Conservation (phyloP, 1,284 basidiomycete genomes). For the Ustilago xerochloae region DNA sequence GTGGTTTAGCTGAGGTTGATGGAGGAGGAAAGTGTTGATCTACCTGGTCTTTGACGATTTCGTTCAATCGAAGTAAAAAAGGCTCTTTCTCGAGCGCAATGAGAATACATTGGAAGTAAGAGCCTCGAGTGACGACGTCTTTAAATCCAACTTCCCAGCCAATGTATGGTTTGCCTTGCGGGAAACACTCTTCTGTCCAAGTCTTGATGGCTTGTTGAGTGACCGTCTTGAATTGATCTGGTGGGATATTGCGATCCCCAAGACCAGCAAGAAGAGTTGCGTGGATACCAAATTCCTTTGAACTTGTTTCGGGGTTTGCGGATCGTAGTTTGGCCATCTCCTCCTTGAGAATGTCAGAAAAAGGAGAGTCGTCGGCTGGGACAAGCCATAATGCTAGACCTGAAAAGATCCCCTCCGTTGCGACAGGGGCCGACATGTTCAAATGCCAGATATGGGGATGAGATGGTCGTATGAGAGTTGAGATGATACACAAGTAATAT, state of each 20-base stretch:
- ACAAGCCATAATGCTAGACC: conserved; percentile 40
- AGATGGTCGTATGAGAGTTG: neutral
- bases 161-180: too few species aligned
- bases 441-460: neutral
- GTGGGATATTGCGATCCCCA: conserved; percentile 5
- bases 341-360: neutral
- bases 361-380: neutral
- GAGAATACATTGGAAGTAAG: conserved; percentile 39
- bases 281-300: conserved; percentile 20
- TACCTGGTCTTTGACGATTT: neutral
- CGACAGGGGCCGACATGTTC: neutral
- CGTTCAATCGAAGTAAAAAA: conserved; percentile 9
- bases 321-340: neutral
- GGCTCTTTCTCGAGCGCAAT: conserved; percentile 6
- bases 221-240: neutral
- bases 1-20: neutral
- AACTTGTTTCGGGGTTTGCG: neutral
- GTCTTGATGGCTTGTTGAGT: neutral
- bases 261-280: conserved; percentile 36
- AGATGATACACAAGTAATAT: too few species aligned
- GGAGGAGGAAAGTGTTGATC: conserved; percentile 17
- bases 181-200: conserved; percentile 7
- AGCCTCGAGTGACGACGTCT: conserved; percentile 17
- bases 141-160: conserved; percentile 3
- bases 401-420: conserved; percentile 27